Evolutionary conservation across 2,329 filamentous ascomycete genomes (phyloP).

Genomic region (Mycosphaerella arachidis): DNA sequence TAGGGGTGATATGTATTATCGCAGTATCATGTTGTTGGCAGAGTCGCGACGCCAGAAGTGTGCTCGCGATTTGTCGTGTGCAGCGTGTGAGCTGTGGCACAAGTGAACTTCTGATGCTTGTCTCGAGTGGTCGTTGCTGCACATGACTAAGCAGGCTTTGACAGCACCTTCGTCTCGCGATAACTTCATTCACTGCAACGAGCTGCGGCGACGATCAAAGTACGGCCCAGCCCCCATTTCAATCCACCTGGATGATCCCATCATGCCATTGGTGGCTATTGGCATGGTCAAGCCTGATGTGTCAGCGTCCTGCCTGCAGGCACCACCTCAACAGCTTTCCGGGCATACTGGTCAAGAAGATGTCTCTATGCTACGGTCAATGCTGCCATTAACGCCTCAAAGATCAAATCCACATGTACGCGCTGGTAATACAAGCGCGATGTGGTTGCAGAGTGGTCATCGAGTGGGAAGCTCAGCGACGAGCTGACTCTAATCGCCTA

Average conservation of each 20-base stretch:
- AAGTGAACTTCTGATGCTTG: neutral
- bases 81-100: neutral
- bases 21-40: conserved; percentile 16
- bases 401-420: neutral
- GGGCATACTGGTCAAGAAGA: neutral
- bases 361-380: neutral
- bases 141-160: too few relatives aligned
- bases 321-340: too few relatives aligned
- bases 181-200: too few relatives aligned
- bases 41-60: neutral
- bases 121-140: too few relatives aligned
- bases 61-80: neutral
- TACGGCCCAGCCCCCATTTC: too few relatives aligned
- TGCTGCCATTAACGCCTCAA: neutral
- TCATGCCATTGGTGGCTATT: too few relatives aligned
- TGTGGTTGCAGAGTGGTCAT: neutral
- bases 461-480: neutral
- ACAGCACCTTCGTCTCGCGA: too few relatives aligned
- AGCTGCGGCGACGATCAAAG: too few relatives aligned
- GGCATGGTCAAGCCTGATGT: too few relatives aligned
- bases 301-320: too few relatives aligned
- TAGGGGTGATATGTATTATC: conserved; percentile 12
- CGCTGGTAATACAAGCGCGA: neutral
- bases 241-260: too few relatives aligned
- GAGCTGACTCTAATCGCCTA: neutral